phyloP scores from a whole-genome alignment of 2,329 filamentous ascomycete genomes.

The Aspergillus sp. region DNA sequence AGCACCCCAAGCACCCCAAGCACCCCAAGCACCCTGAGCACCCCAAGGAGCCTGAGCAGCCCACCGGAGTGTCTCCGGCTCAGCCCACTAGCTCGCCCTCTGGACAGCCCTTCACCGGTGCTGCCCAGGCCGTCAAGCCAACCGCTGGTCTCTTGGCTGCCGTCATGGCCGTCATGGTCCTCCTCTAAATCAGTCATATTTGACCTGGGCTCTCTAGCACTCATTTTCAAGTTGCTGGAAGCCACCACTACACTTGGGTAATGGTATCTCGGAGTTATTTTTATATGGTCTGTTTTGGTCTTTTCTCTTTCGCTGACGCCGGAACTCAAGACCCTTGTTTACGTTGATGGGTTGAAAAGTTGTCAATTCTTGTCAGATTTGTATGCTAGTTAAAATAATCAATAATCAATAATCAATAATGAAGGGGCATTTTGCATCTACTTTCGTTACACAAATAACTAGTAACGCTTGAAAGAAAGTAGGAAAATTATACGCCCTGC shows the following conservation, averaged over 20 bases:
- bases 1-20: neutral
- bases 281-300: neutral
- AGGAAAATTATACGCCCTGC: neutral
- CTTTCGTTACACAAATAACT: no score
- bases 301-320: conserved; percentile 5
- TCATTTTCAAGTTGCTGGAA: neutral
- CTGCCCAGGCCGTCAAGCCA: conserved; percentile 36
- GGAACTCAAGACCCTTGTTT: neutral
- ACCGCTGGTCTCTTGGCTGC: conserved; percentile 37
- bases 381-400: neutral
- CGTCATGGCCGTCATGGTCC: conserved; percentile 38
- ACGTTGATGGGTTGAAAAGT: conserved; percentile 1
- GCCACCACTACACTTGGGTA: neutral
- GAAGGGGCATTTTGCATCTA: conserved; percentile 37
- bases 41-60: neutral
- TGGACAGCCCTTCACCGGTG: conserved; percentile 31
- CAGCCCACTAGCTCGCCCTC: conserved; percentile 10
- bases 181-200: conserved; percentile 31
- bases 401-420: conserved; percentile 6
- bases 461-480: no score
- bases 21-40: neutral
- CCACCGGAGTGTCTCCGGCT: conserved; percentile 11
- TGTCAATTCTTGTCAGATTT: conserved; percentile 6
- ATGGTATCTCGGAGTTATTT: conserved; percentile 2
- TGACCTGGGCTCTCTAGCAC: neutral